phyloP scores from a whole-genome alignment of 345 rosid species.

The Acer negundo region DNA sequence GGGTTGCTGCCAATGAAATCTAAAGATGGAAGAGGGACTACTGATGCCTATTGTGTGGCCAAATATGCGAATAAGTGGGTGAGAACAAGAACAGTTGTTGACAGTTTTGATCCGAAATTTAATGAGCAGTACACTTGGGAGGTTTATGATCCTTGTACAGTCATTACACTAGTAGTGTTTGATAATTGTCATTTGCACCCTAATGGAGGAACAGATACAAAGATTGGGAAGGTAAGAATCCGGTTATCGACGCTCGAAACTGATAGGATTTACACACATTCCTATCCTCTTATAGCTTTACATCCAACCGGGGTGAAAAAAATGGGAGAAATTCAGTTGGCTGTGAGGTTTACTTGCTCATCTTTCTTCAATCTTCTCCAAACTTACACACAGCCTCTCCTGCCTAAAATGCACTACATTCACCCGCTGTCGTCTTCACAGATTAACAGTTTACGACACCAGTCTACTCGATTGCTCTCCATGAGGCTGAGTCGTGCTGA shows the following conservation, averaged over 20 bases:
- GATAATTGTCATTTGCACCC: slow-evolving; percentile 37
- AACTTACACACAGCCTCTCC: slow-evolving; percentile 39
- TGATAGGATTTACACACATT: slow-evolving; percentile 42
- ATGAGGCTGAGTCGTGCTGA: slow-evolving; percentile 40
- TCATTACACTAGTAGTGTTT: slow-evolving; percentile 41
- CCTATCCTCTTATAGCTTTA: slow-evolving; percentile 48
- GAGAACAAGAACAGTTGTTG: slow-evolving; percentile 39
- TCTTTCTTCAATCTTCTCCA: slow-evolving; percentile 31
- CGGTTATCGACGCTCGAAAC: slow-evolving; percentile 47
- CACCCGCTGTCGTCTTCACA: slow-evolving; percentile 44
- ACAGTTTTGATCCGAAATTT: slow-evolving; percentile 42
- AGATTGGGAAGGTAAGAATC: slow-evolving; percentile 57
- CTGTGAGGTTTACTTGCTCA: slow-evolving; percentile 45
- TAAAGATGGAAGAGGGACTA: slow-evolving; percentile 38
- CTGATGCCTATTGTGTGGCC: slow-evolving; percentile 57
- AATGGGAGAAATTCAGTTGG: slow-evolving; percentile 53
- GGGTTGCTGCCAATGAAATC: slow-evolving; percentile 48
- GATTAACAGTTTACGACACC: slow-evolving; percentile 41
- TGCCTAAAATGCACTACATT: slow-evolving; percentile 43
- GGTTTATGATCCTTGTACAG: slow-evolving; percentile 47
- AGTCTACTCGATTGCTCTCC: slow-evolving; percentile 32
- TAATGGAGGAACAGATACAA: slow-evolving; percentile 34
- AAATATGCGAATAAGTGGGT: slow-evolving; percentile 50
- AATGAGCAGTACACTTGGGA: slow-evolving; percentile 53
- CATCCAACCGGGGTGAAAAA: slow-evolving; percentile 46